phyloP scores from a whole-genome alignment of 139 green algal genomes.

The Chlorella sp. region DNA sequence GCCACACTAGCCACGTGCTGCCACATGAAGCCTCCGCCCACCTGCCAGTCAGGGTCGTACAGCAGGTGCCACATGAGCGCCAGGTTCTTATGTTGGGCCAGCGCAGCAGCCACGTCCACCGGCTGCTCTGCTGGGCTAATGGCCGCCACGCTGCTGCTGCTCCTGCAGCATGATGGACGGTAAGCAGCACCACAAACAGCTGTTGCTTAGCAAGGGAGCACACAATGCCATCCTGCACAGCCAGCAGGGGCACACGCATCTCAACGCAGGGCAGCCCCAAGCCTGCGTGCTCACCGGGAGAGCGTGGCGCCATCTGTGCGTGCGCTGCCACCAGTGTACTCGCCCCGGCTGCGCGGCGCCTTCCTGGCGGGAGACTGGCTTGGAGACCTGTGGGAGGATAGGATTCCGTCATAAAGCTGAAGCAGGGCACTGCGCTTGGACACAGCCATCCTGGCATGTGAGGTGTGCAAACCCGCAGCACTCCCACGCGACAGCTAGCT shows the following conservation, averaged over 20 bases:
- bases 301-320: too few relatives aligned
- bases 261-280: too few relatives aligned
- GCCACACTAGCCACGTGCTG: too few relatives aligned
- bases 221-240: too few relatives aligned
- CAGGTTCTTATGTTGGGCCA: conserved; percentile 53
- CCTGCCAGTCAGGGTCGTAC: conserved; percentile 63
- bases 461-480: too few relatives aligned
- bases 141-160: not conserved
- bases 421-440: not conserved
- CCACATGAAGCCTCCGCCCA: not conserved
- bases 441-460: too few relatives aligned
- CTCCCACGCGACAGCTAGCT: too few relatives aligned
- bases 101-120: conserved; percentile 7
- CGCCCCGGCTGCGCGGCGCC: not conserved
- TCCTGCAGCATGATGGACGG: not conserved
- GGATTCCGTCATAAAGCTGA: too few relatives aligned
- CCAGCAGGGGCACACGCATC: too few relatives aligned
- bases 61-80: conserved; percentile 79
- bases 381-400: not conserved
- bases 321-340: not conserved
- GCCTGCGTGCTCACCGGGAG: too few relatives aligned
- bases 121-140: not conserved
- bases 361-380: conserved; percentile 13
- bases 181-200: too few relatives aligned
- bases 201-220: too few relatives aligned